Percentiles rank a stretch among this genome's conserved stretches.
Evolutionary conservation across 2,329 filamentous ascomycete species (phyloP).

Genomic region (Colletotrichum tamarilloi): DNA sequence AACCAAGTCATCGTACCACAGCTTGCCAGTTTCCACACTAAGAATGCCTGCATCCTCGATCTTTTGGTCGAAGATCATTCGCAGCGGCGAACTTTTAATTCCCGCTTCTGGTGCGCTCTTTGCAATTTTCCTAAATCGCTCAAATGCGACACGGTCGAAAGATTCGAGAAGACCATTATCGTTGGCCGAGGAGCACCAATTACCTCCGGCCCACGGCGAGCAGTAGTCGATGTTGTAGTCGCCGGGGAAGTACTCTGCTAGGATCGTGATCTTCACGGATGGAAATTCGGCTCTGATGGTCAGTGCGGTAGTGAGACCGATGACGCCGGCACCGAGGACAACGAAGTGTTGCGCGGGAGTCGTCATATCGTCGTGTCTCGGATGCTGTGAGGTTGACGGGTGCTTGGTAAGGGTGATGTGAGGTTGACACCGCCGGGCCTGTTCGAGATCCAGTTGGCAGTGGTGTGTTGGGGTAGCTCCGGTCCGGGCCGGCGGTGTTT

Average conservation of each 20-base stretch:
- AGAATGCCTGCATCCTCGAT: constrained; percentile 43
- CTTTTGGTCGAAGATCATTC: constrained; percentile 39
- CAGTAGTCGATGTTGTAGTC: constrained; percentile 94
- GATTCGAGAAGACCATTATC: constrained; percentile 45
- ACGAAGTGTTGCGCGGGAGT: constrained; percentile 46
- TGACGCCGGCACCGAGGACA: constrained; percentile 77
- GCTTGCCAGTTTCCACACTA: constrained; percentile 47
- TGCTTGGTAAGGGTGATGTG: not conserved
- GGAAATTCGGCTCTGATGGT: constrained; percentile 59
- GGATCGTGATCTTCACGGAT: constrained; percentile 66
- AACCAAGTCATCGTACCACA: constrained; percentile 55
- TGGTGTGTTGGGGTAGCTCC: not conserved
- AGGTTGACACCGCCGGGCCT: not conserved
- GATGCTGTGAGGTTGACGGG: not conserved
- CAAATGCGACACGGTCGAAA: constrained; percentile 37
- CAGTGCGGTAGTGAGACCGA: constrained; percentile 77
- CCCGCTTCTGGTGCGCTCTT: constrained; percentile 29
- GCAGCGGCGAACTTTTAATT: constrained; percentile 31
- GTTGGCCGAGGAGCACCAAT: constrained; percentile 72
- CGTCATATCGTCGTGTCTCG: not conserved
- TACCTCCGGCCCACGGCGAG: constrained; percentile 89
- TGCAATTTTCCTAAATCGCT: constrained; percentile 34
- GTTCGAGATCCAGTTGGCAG: not conserved
- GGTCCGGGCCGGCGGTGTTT: not conserved
- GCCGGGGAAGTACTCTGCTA: constrained; percentile 92